Evolutionary conservation across 108 stramenopile species (phyloP), one percentile per base, ranked within the genome.

Genomic region (Fistulifera pelliculosa): DNA sequence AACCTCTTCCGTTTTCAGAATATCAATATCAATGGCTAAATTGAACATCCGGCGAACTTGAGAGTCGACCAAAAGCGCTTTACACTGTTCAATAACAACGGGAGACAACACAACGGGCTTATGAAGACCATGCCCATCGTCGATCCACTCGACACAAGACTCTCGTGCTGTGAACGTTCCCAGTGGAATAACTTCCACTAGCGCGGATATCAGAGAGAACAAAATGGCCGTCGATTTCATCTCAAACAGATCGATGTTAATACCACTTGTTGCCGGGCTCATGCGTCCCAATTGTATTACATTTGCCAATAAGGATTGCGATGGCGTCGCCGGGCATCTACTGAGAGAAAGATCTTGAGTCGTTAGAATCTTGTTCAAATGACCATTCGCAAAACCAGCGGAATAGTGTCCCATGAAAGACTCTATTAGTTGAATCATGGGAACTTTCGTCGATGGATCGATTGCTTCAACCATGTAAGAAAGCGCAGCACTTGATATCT

Each of bases 101-200:
- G 70, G 63, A 1, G 81, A 81, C 11, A 92, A 54, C 0, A 87
- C 81, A 39, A 92, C 71, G 0, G 85, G 83, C 24, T 77, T 70
- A 13, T 73, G 77, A 54, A 69, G 73, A 12, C 82, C 77, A 7
- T 75, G 60, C n/a, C 84, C 86, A 40, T 76, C 75, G 16, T 70
- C 69, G 17, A 92, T 66, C 90, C 90, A 87, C 49, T 80, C 85
- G 13, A 92, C 83, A 31, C 79, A 62, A 47, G 81, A 81, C 18
- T 77, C 62, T 12, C 69, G 57, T 8, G 76, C 66, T 17, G 67
- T 62, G 44, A 92, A 79, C 1, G 85, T 83, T 22, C 79, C 81
- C 15, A 85, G 31, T 0, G 90, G 90, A 18, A 80, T 68, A 13
- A 71, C 63, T 62, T 92, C 74, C 11, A 92, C 58, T 12, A 92